Evolutionary conservation across 2,329 filamentous ascomycete species (phyloP).

Genomic region (Hypoxylon sp.): DNA sequence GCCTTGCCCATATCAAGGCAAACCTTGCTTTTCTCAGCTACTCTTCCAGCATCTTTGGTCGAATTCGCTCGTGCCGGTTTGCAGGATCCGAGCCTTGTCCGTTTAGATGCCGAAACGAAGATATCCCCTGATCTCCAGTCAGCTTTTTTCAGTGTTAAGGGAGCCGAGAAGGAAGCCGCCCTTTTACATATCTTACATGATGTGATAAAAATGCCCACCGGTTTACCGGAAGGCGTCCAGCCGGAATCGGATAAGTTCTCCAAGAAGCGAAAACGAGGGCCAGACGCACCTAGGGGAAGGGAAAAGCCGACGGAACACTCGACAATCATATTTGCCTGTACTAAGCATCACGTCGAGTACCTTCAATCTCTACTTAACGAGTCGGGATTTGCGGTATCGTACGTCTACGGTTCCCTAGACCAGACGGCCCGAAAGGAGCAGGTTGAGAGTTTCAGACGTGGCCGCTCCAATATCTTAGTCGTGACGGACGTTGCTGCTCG

Average conservation of each 20-base stretch:
- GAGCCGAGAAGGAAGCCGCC: slow-evolving; percentile 92
- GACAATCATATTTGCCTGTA: slow-evolving; percentile 93
- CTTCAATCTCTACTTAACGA: slow-evolving; percentile 81
- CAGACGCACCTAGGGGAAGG: slow-evolving; percentile 63
- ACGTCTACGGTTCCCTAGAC: slow-evolving; percentile 94
- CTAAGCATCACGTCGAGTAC: slow-evolving; percentile 98
- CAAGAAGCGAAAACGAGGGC: slow-evolving; percentile 80
- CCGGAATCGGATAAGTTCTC: slow-evolving; percentile 59
- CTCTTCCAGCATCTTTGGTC: slow-evolving; percentile 90
- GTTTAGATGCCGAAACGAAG: slow-evolving; percentile 94
- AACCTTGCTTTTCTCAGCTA: slow-evolving; percentile 94
- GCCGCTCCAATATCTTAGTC: slow-evolving; percentile 88
- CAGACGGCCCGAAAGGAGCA: slow-evolving; percentile 93
- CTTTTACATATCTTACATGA: slow-evolving; percentile 90
- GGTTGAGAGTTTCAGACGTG: slow-evolving; percentile 87
- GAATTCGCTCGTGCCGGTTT: slow-evolving; percentile 95
- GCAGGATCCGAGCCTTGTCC: slow-evolving; percentile 89
- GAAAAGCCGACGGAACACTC: slow-evolving; percentile 88
- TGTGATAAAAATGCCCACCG: slow-evolving; percentile 89
- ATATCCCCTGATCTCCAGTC: slow-evolving; percentile 96
- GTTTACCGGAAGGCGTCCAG: slow-evolving; percentile 64
- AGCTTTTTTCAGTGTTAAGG: slow-evolving; percentile 94
- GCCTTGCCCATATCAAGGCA: slow-evolving; percentile 86
- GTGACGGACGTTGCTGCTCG: slow-evolving; percentile 96
- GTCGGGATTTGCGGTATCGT: slow-evolving; percentile 89